Base-by-base conservation (phyloP, 169 alveolate genomes). In the Cryptosporidium sp. region DNA sequence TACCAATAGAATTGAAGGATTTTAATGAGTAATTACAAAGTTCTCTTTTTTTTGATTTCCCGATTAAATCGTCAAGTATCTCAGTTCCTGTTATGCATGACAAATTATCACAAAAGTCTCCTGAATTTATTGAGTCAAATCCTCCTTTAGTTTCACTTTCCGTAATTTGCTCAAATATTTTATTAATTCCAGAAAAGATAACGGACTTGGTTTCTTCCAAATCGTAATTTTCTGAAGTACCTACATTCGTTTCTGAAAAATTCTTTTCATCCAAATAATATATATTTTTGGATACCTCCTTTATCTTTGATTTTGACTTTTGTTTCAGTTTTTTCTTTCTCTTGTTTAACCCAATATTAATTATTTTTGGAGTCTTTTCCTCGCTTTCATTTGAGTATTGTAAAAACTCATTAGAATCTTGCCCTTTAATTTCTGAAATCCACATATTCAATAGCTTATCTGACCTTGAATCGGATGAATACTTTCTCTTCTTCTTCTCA, bases 401-500 rank as follows among this genome's bases (percentile, higher is more conserved):
- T 33, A 26, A 26, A 61, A 21, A 23, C 0, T 23, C 21, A 10
- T 8, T 6, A 39, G n/a, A 9, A 9, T 80, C 10, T 2, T 3
- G 2, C 18, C 69, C 45, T 35, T 59, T 45, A n/a, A 80, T 59
- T 65, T 80, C 89, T 16, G 55, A 26, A 1, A 41, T 26, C 74
- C 74, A 62, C 50, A 23, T 58, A 39, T 65, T 65, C 23, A 80
- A 80, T 39, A 80, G 29, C 43, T 65, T 80, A 8, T 80, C 75
- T n/a, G 69, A 61, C 18, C 89, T 80, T 4, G 59, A 37, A 65
- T 80, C 89, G 3, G 37, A 33, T 35, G 75, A 80, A 31, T 80
- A 80, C 50, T 50, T 80, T 16, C 68, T 41, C 29, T 59, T 80
- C 26, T 80, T 80, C n/a, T 14, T 43, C n/a, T 80, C 89, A 33